phyloP scores from a whole-genome alignment of 306 rosid genomes.

The Vigna mungo region DNA sequence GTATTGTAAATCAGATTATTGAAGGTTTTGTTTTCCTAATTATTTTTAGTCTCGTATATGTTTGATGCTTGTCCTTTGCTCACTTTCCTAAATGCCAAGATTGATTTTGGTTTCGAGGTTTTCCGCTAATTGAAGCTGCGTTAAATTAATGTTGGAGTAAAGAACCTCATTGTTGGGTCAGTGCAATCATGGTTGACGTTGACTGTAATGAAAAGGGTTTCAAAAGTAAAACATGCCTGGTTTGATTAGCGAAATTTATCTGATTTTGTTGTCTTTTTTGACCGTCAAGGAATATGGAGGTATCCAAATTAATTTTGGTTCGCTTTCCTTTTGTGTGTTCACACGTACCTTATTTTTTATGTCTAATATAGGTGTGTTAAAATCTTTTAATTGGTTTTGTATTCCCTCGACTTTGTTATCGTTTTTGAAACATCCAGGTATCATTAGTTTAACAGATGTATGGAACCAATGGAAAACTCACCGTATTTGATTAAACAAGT shows the following conservation, averaged over 20 bases:
- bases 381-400: not conserved
- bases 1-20: slow-evolving; percentile 49
- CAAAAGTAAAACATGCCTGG: not conserved
- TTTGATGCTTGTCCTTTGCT: not conserved
- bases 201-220: not conserved
- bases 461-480: slow-evolving; percentile 12
- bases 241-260: not conserved
- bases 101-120: not conserved
- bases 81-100: slow-evolving; percentile 10
- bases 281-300: not conserved
- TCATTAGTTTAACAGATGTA: not conserved
- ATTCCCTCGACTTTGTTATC: not conserved
- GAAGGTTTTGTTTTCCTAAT: not conserved
- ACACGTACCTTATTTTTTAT: not conserved
- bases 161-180: slow-evolving; percentile 26
- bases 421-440: not conserved
- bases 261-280: not conserved
- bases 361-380: not conserved
- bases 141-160: not conserved
- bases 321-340: not conserved
- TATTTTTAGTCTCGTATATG: not conserved
- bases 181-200: slow-evolving; percentile 11
- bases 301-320: not conserved
- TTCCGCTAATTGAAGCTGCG: not conserved
- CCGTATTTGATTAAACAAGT: slow-evolving; percentile 4